Base-by-base conservation (phyloP, 2,329 filamentous ascomycete genomes). In the Cyanodermella asteris region DNA sequence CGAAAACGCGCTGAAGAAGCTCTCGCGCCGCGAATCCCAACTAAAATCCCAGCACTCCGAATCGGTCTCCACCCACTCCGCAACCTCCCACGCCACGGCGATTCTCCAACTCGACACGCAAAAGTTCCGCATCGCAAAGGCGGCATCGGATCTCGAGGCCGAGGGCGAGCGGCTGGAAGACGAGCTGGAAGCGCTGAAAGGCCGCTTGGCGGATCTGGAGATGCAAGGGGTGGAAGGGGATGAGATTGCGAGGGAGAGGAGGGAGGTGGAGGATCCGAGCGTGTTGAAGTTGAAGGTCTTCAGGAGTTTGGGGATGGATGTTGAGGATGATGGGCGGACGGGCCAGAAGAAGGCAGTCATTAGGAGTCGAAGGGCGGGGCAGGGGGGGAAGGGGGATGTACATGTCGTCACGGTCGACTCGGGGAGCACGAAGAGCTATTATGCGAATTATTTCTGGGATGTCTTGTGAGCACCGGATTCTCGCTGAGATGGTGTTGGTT, bases 361-460 rank as follows among this genome's bases (percentile, higher is more conserved):
- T 36, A 59, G 80, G 33, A 93, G 91, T 44, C 71, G 72, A 31
- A 62, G 68, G 35, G n/a, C n/a, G n/a, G n/a, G n/a, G n/a, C n/a
- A n/a, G n/a, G n/a, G n/a, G n/a, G n/a, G n/a, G n/a, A 84, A 81
- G 54, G 82, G 81, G 6, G 82, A 94, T 45, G 80, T 94, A 25
- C 78, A 91, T 45, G 77, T 94, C 24, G 72, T 97, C 31, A 91
- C 91, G 41, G 71, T 97, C 46, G 82, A 94, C 40, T 71, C 75
- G 39, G 91, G 87, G 53, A 82, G 91, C 46, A 84, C 77, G 30
- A 64, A 72, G 33, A 84, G 75, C 46, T 93, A 90, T 43, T 91
- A 93, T 42, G 78, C 82, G 13, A 90, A 91, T 40, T 91, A 91
- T 46, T 90, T 94, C 43, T 97, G 87, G 87, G 64, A 80, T n/a